Base-by-base conservation (phyloP, 2,329 filamentous ascomycete species). In the Aspergillus phoenicis region DNA sequence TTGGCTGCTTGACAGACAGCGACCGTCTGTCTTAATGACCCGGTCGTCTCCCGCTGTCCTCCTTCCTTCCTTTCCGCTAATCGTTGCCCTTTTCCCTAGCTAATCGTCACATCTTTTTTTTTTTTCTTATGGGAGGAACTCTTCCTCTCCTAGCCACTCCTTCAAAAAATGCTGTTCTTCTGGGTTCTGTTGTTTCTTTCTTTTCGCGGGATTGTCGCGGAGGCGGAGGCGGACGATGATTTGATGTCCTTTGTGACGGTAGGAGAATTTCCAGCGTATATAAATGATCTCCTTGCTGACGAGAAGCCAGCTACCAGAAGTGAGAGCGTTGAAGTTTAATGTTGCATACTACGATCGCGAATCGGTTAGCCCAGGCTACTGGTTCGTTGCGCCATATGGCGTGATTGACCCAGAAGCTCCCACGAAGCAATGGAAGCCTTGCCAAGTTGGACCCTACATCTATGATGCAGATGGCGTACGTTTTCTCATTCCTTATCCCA, bases 381-480 rank as follows among this genome's bases (percentile, higher is more conserved):
- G 81, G 66, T 83, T 83, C 66, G 73, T 81, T 52, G 78, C 80
- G 5, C 81, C 81, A 4, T 83, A 82, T 68, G 66, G 63, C 41
- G 54, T 58, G 13, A 64, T 71, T 52, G 62, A 64, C 1, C 68
- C 65, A 8, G 70, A 74, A 48, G 36, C 56, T 17, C 64, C 65
- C 17, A 68, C 70, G 22, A 64, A 71, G 39, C 68, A 67, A 48
- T 72, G 66, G 63, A 73, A 77, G 57, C 79, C 80, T 52, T 71
- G 77, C 62, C 80, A 82, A 67, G 74, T 79, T 43, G 80, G 80
- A 5, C 77, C 81, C 26, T 78, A 83, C 64, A 83, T 83, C 39
- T 83, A 81, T 66, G 81, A 83, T 68, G 80, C 78, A 62, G 73
- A 76, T 67, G 81, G 80, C 54, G 75, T 78, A 71, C 53, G 73